Conservation (phyloP, 140 eudicot genomes). For the Flaveria floridana region DNA sequence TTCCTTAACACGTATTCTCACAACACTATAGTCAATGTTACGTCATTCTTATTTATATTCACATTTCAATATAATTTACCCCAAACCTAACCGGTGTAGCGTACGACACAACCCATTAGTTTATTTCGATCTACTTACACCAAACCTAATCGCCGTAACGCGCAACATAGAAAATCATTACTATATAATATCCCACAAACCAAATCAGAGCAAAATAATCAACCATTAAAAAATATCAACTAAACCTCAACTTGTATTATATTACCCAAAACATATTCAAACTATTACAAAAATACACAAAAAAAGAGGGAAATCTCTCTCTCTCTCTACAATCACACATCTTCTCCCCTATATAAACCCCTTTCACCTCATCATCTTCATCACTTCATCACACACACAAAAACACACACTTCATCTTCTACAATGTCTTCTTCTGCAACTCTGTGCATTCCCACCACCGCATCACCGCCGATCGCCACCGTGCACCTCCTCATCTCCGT, state of each 20-base stretch:
- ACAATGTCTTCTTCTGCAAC: constrained; percentile 46
- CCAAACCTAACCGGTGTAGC: no score
- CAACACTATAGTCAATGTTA: no score
- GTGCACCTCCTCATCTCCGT: constrained; percentile 28
- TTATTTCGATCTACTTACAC: no score
- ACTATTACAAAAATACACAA: not conserved
- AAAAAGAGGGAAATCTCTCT: not conserved
- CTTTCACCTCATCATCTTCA: constrained; percentile 20
- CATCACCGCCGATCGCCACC: constrained; percentile 3
- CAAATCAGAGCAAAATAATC: no score
- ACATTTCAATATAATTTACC: no score
- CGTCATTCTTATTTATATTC: no score
- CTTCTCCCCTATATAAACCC: constrained; percentile 36
- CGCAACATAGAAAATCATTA: no score
- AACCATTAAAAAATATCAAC: not conserved
- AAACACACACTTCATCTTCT: not conserved
- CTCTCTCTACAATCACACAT: not conserved
- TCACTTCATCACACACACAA: constrained; percentile 18
- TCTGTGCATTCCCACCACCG: constrained; percentile 15
- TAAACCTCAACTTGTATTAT: not conserved
- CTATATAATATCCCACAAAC: no score
- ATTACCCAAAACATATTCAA: not conserved
- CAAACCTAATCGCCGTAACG: no score
- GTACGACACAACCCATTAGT: no score
- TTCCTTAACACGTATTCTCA: no score